Evolutionary conservation across 1,139 yeast species (phyloP).

Genomic region (Suhomyces anneliseae): DNA sequence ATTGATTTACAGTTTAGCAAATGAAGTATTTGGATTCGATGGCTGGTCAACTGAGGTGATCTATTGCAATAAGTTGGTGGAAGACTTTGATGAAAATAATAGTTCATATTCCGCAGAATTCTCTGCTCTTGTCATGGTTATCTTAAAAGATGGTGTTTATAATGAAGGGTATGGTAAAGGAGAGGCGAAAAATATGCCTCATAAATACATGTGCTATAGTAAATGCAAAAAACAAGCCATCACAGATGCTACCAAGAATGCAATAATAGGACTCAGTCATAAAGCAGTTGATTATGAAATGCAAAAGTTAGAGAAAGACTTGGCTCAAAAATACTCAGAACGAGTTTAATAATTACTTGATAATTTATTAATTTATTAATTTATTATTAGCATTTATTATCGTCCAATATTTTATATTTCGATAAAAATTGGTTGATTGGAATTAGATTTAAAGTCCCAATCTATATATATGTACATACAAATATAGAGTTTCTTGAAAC

Average conservation of each 20-base stretch:
- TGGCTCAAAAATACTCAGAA: slow-evolving; percentile 2
- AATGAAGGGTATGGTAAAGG: slow-evolving; percentile 45
- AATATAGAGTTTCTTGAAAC: background rate
- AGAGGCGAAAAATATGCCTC: slow-evolving; percentile 34
- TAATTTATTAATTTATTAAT: no score
- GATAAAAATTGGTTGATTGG: no score
- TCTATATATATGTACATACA: no score
- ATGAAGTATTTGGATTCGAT: slow-evolving; percentile 60
- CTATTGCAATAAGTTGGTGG: slow-evolving; percentile 27
- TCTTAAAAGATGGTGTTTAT: slow-evolving; percentile 50
- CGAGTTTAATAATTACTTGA: background rate
- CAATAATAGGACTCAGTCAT: slow-evolving; percentile 32
- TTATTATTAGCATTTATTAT: background rate
- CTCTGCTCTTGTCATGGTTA: slow-evolving; percentile 35
- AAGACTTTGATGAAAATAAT: slow-evolving; percentile 17
- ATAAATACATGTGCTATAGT: slow-evolving; percentile 34
- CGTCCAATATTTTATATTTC: no score
- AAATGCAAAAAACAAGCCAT: slow-evolving; percentile 56
- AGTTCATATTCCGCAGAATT: slow-evolving; percentile 23
- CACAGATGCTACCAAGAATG: slow-evolving; percentile 48
- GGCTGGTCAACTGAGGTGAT: slow-evolving; percentile 65
- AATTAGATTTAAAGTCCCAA: no score
- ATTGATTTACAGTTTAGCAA: slow-evolving; percentile 52
- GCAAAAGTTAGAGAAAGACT: slow-evolving; percentile 2
- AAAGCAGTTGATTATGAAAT: slow-evolving; percentile 21